phyloP scores from a whole-genome alignment of 768 basidiomycete genomes.

The Crepidotus variabilis region DNA sequence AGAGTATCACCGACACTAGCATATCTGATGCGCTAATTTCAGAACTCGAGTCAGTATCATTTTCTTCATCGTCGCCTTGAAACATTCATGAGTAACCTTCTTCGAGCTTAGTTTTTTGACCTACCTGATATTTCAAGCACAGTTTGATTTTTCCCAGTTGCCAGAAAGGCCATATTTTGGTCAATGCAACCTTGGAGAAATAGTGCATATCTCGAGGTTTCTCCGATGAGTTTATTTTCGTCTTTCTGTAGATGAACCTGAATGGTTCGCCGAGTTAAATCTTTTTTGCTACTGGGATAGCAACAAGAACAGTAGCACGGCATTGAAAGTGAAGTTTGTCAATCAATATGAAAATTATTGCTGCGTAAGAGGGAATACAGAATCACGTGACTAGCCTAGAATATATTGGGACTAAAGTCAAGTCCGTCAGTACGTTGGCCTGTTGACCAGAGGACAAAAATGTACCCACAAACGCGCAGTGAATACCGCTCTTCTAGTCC shows the following conservation, averaged over 20 bases:
- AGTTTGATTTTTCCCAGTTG: background rate
- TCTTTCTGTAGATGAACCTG: background rate
- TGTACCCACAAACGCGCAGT: no score
- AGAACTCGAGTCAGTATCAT: background rate
- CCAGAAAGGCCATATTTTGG: background rate
- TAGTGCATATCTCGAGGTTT: background rate
- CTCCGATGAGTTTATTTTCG: background rate
- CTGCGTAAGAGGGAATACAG: no score
- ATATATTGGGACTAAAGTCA: no score
- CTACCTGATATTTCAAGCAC: background rate
- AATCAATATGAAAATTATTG: background rate
- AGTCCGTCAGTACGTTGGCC: no score
- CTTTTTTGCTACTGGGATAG: background rate
- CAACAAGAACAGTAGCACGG: background rate
- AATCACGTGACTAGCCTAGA: no score
- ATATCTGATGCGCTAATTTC: conserved; percentile 3
- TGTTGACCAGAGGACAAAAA: no score
- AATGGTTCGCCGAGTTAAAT: background rate
- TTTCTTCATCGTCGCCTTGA: background rate
- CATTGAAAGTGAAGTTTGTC: background rate
- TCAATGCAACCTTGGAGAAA: background rate
- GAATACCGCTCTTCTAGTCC: no score
- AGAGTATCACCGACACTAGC: no score
- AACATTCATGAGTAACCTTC: background rate
- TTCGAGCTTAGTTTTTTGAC: background rate